Evolutionary conservation across 352 stramenopile species (phyloP), one percentile per base, ranked within the genome.

Genomic region (Phytophthora ohioensis): DNA sequence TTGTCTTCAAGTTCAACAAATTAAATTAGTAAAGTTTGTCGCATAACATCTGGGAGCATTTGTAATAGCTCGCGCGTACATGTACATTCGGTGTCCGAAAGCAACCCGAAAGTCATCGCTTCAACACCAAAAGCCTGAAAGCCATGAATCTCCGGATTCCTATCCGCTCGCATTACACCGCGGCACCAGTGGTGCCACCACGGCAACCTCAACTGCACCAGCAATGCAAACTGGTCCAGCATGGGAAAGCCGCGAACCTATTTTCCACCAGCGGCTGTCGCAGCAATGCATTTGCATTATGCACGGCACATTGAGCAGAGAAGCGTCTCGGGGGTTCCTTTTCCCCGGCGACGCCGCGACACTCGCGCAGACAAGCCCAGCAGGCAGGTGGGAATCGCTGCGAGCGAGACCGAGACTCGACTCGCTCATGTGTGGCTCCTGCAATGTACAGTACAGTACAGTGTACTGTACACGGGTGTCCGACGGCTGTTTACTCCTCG

Each of bases 221-320:
- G 46, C 47, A 27, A 27, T 27, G 21, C 21, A 27, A 27, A 27
- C 21, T 27, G 21, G 21, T 27, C 21, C 21, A 27, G 21, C 21
- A 42, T 60, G 54, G 54, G 46, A 64, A 70, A 64, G 46, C 63
- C 55, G 54, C 32, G 46, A 56, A 63, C 55, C 63, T 70, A 70
- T 60, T 69, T 67, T 69, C 45, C 54, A 49, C 21, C 47, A 43
- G 17, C 35, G 54, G 45, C 53, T 70, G 63, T 70, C 63, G 63
- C 63, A 70, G 59, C 47, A 58, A 39, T 58, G 43, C 53, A 58
- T 27, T 27, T 27, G 1, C 21, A 27, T 58, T 60, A 12, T 45
- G 30, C 13, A 32, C 11, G 34, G 12, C 6, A 7, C 9, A 42
- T 12, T 12, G 61, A 60, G 63, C 46, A 70, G 54, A 66, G 55